These are phyloP conservation scores for Solanum lignicaule DNA, from an alignment of 257 asterid genomes.

Conservation along the genomic window DNA sequence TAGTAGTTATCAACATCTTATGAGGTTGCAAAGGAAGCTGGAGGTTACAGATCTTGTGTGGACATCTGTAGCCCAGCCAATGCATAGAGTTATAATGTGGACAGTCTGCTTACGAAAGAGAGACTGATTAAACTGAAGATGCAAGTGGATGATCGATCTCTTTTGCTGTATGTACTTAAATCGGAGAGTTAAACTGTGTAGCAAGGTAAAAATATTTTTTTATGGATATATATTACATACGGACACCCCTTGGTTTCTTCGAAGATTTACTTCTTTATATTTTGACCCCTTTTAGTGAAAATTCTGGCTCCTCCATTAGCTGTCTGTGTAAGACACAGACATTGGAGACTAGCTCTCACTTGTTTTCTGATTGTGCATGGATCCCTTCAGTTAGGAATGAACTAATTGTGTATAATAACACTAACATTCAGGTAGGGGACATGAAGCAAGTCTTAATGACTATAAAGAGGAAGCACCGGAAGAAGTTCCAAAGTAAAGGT, in stretches of 20 bases:
- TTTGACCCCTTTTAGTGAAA: not conserved
- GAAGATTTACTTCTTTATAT: not conserved
- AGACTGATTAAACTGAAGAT: not conserved
- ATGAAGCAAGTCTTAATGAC: not conserved
- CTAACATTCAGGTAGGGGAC: not conserved
- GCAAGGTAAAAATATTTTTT: not conserved
- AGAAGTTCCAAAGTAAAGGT: not conserved
- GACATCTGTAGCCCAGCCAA: not conserved
- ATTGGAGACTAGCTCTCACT: not conserved
- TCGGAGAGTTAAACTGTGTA: not conserved
- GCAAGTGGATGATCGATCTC: not conserved
- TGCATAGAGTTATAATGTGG: not conserved
- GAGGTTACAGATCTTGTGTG: not conserved
- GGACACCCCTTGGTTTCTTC: not conserved
- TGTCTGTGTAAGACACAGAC: not conserved
- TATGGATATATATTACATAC: not conserved
- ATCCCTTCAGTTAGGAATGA: not conserved
- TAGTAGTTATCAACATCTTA: not conserved
- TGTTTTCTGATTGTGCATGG: not conserved
- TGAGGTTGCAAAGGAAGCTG: not conserved
- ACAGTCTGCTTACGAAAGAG: not conserved
- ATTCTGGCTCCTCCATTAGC: not conserved
- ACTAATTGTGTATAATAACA: not conserved
- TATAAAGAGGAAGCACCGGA: not conserved
- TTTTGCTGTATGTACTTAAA: not conserved